phyloP scores from a whole-genome alignment of 2,329 filamentous ascomycete species.

The Colletotrichum sp. region DNA sequence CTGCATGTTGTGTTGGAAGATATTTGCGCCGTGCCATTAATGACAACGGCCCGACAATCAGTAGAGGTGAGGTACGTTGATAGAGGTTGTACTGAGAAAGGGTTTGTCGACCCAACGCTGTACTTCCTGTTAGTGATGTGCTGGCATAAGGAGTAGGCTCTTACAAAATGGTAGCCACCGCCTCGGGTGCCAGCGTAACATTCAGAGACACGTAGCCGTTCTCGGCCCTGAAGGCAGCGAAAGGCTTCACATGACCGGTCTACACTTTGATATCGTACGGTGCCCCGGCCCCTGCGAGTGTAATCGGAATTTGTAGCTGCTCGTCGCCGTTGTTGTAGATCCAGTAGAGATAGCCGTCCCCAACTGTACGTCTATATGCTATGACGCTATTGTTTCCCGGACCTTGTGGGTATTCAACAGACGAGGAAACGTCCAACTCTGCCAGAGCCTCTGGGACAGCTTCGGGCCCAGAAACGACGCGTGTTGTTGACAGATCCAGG shows the following conservation, averaged over 20 bases:
- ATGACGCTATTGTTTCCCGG: neutral
- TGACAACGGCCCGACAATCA: neutral
- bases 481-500: neutral
- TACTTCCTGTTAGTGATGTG: fast-evolving
- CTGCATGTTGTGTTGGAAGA: neutral
- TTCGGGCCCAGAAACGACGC: neutral
- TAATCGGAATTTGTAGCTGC: neutral
- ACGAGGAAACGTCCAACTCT: fast-evolving
- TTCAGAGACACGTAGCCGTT: fast-evolving
- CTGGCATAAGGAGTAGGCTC: neutral
- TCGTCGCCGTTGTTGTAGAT: neutral
- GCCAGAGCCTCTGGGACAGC: neutral
- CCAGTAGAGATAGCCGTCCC: neutral
- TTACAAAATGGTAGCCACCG: neutral
- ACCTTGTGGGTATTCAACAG: neutral
- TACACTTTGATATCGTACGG: neutral
- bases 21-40: neutral
- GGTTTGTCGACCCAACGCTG: neutral
- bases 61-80: neutral
- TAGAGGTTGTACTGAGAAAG: fast-evolving
- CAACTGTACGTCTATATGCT: neutral
- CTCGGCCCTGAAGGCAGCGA: neutral
- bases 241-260: neutral
- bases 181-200: neutral
- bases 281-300: neutral